Percentiles rank a stretch among this genome's conserved stretches.
These are phyloP conservation scores for Oenanthe sinensis DNA, from an alignment of 129 eudicot genomes.

Conservation along the genomic window DNA sequence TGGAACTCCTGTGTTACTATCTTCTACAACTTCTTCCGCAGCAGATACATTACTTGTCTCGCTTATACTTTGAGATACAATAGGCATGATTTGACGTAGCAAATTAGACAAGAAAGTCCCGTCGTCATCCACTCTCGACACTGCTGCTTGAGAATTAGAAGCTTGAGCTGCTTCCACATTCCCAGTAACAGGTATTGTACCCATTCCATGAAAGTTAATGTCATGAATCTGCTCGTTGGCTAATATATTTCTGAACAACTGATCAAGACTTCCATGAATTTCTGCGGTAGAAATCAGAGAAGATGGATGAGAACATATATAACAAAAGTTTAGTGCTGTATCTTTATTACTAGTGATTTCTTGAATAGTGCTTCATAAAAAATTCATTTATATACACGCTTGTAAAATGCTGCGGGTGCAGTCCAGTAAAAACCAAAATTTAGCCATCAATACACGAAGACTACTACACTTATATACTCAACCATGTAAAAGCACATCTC, in stretches of 20 bases:
- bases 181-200: conserved; percentile 12
- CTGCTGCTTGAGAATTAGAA: conserved; percentile 30
- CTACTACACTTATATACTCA: background rate
- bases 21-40: conserved; percentile 16
- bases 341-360: background rate
- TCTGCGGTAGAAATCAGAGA: conserved; percentile 22
- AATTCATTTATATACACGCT: background rate
- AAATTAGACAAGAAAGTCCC: conserved; percentile 56
- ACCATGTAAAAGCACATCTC: conserved; percentile 4
- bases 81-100: conserved; percentile 74
- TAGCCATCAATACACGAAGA: background rate
- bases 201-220: conserved; percentile 17
- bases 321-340: background rate
- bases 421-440: background rate
- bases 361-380: background rate
- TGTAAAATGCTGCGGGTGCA: background rate
- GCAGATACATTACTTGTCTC: conserved; percentile 24
- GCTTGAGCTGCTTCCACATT: conserved; percentile 21
- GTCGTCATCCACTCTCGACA: conserved; percentile 40
- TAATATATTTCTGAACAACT: conserved; percentile 43
- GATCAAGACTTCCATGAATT: conserved; percentile 17
- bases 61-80: conserved; percentile 41
- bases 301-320: background rate
- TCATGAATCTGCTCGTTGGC: conserved; percentile 34
- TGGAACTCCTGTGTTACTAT: conserved; percentile 27